Base-by-base conservation (phyloP, 768 basidiomycete genomes). In the Mycena sanguinolenta region DNA sequence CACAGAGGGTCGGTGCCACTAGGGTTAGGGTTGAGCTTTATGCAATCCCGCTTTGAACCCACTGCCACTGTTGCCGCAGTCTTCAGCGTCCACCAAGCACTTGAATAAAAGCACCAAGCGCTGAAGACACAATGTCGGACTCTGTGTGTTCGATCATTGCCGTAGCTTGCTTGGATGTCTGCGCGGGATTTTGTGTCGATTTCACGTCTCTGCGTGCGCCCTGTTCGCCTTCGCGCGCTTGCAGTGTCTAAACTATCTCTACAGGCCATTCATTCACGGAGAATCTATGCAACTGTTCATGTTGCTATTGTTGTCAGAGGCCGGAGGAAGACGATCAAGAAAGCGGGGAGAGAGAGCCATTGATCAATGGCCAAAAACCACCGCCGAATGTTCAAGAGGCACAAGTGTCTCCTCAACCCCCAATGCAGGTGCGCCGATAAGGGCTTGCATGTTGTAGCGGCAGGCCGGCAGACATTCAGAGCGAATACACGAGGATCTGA, bases 61-160 rank as follows among this genome's bases (percentile, higher is more conserved):
- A n/a, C n/a, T n/a, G n/a, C n/a, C n/a, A n/a, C n/a, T n/a, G n/a
- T n/a, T n/a, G n/a, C 32, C 32, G 32, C 32, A 34, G 32, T n/a
- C n/a, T n/a, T 10, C 32, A 34, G 32, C 32, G 32, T 10, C 32
- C 6, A 34, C 32, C 6, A 34, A 4, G 4, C 32, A 34, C 39
- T 17, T 42, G 39, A 42, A 42, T 42, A 16, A 85, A 78, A 23
- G 79, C 74, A 16, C 39, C 32, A 10, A 34, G 32, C 32, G 32
- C 32, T 34, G 32, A 34, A 34, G 32, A 34, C 32, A 10, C 10
- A 19, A 69, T 69, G 67, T 62, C 67, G 16, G 62, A 67, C 57
- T 32, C 28, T 6, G 46, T 58, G 6, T 59, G 61, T 46, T 23
- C 32, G 0, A 32, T 71, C 23, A 4, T 67, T 10, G 12, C 19